Percentiles rank a stretch among this genome's conserved stretches.
Conservation (phyloP, 768 basidiomycete species). For the Hericium coralloides region DNA sequence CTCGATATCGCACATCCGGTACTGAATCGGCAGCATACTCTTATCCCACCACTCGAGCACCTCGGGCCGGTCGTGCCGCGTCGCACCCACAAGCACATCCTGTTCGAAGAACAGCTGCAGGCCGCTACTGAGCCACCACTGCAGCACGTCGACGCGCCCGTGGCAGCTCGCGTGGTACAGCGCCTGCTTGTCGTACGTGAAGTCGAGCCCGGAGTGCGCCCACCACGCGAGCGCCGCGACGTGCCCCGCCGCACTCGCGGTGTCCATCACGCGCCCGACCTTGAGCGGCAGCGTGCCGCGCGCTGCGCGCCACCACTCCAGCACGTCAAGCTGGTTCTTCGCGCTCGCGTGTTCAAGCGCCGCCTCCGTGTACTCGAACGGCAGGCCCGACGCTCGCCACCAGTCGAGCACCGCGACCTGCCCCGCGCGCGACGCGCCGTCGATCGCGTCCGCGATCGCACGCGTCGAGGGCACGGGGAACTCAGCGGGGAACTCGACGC, state of each 20-base stretch:
- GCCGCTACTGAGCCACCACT: conserved; percentile 80
- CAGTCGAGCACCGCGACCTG: conserved; percentile 69
- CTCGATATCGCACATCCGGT: conserved; percentile 87
- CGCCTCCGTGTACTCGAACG: conserved; percentile 69
- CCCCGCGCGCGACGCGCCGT: conserved; percentile 72
- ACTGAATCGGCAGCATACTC: conserved; percentile 70
- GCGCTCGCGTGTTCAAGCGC: conserved; percentile 75
- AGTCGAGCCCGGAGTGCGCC: conserved; percentile 68
- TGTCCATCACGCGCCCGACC: conserved; percentile 79
- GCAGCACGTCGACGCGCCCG: conserved; percentile 69
- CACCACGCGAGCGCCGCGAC: conserved; percentile 80
- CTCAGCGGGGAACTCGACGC: conserved; percentile 51
- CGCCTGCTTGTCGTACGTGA: conserved; percentile 70
- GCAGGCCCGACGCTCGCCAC: conserved; percentile 64
- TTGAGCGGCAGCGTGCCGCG: conserved; percentile 49
- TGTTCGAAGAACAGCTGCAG: conserved; percentile 73
- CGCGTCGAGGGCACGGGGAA: conserved; percentile 44
- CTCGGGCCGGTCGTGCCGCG: conserved; percentile 71
- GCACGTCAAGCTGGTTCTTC: conserved; percentile 64
- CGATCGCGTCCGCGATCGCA: conserved; percentile 61
- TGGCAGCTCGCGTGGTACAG: conserved; percentile 72
- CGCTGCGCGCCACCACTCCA: conserved; percentile 74
- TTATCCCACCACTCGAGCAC: conserved; percentile 87
- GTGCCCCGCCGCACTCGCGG: conserved; percentile 72
- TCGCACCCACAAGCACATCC: conserved; percentile 72